Evolutionary conservation across 495 filamentous ascomycete genomes (phyloP), one percentile per base, ranked within the genome.

Genomic region (Astrothelium macrocarpum): DNA sequence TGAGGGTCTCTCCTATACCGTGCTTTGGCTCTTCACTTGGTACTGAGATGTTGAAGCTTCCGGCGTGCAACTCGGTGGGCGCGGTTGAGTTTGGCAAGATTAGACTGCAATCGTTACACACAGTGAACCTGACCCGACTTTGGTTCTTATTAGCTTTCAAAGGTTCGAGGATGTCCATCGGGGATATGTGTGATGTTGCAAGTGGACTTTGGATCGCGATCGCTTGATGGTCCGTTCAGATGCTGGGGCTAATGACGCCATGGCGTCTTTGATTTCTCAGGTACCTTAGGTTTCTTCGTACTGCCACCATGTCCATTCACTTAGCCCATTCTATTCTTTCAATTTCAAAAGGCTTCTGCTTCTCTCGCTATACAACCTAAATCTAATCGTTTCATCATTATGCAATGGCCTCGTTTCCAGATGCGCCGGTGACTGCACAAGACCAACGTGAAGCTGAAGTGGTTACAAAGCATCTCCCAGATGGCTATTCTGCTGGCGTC

Each of bases 361-460:
- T 9, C 49, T 29, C 12, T 28, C 25, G 3, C 25, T 29, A 9
- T 25, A 29, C 9, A 11, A 12, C 29, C 49, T 26, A 9, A 56
- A 5, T 2, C 10, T 2, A 5, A 5, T 16, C 5, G 45, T 5
- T 49, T 49, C 5, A 5, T 18, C 25, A 29, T 29, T 28, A 56
- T 56, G 49, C 49, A 56, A 56, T 56, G 49, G 25, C 49, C 7
- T 28, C 49, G 16, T 56, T 9, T 29, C 49, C 49, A 56, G 49
- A 56, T 25, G 49, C 49, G 26, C 49, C 49, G n/a, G 25, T 56
- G 25, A 56, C n/a, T 26, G 25, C 11, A 28, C 49, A 29, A 20
- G 49, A 56, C 49, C 49, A 56, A 56, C 49, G 49, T 16, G 49
- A 56, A 29, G 49, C 49, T 20, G 23, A 56, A 11, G 49, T 56